phyloP scores from a whole-genome alignment of 1,284 basidiomycete genomes.

The Mycosarcoma mackinlayi region DNA sequence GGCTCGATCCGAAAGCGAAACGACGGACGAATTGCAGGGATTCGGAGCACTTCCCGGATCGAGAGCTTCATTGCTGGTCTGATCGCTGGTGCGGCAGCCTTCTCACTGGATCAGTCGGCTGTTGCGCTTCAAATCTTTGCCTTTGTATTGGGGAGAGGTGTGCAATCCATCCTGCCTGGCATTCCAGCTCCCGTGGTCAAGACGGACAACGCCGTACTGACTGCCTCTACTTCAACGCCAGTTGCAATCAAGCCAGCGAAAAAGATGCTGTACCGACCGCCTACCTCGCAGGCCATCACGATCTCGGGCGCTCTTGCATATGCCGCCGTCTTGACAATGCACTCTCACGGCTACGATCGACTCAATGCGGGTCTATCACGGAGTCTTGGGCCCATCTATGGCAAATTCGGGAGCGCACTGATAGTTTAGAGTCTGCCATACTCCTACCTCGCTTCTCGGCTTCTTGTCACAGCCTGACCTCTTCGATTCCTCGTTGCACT shows the following conservation, averaged over 20 bases:
- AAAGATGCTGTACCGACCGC: background rate
- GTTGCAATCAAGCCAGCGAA: constrained; percentile 1
- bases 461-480: background rate
- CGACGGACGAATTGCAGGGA: background rate
- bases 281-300: background rate
- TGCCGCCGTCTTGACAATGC: background rate
- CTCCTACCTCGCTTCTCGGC: background rate
- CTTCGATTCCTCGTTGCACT: background rate
- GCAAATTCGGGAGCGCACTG: background rate
- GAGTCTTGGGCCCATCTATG: background rate
- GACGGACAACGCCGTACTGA: background rate
- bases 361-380: background rate
- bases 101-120: background rate
- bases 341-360: constrained; percentile 1
- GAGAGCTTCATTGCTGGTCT: background rate
- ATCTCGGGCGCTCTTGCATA: background rate
- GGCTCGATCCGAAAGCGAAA: background rate
- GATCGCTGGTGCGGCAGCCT: background rate
- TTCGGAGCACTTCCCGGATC: background rate
- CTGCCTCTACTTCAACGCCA: background rate
- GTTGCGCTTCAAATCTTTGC: background rate
- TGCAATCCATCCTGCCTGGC: background rate
- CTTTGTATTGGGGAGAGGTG: background rate
- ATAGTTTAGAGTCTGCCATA: background rate
- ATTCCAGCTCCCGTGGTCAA: background rate